Conservation (phyloP, 2,329 filamentous ascomycete genomes). For the Xenosphaeropsis pyriputrescens region DNA sequence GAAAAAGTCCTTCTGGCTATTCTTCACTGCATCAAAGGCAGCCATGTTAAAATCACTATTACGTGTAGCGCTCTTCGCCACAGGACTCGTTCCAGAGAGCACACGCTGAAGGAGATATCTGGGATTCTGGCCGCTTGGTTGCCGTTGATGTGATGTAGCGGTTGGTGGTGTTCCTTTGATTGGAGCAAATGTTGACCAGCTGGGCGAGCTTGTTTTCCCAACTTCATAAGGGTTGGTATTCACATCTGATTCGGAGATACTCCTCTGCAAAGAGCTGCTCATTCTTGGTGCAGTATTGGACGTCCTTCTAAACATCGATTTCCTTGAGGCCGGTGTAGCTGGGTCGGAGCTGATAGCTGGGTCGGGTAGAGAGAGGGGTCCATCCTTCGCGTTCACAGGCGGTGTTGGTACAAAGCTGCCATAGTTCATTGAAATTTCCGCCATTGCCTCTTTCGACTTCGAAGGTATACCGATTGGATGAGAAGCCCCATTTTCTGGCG, state of each 20-base stretch:
- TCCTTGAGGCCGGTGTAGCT: constrained; percentile 1
- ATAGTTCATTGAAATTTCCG: constrained; percentile 22
- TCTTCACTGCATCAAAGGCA: constrained; percentile 48
- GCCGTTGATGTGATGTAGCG: constrained; percentile 6
- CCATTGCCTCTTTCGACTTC: constrained; percentile 11
- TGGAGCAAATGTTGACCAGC: constrained; percentile 10
- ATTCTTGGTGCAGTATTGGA: too few relatives aligned
- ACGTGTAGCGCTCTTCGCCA: constrained; percentile 21
- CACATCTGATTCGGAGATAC: too few relatives aligned
- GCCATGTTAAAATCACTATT: constrained; percentile 21
- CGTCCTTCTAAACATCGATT: not conserved
- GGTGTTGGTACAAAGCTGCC: constrained; percentile 48
- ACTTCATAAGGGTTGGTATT: constrained; percentile 24
- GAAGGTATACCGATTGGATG: constrained; percentile 12
- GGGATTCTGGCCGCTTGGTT: not conserved
- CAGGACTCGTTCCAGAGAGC: constrained; percentile 2
- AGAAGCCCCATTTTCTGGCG: constrained; percentile 4
- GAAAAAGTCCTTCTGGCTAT: constrained; percentile 74
- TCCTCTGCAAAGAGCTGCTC: not conserved
- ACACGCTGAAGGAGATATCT: not conserved
- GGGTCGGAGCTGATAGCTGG: constrained; percentile 26
- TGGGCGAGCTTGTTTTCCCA: constrained; percentile 20
- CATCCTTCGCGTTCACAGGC: constrained; percentile 16
- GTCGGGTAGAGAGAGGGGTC: constrained; percentile 42
- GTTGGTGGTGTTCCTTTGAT: constrained; percentile 9